A percentile compares a stretch with the other conserved stretches of the same genome.
phyloP scores from a whole-genome alignment of 805 yeast genomes.

The Yamadazyma phyllophila region DNA sequence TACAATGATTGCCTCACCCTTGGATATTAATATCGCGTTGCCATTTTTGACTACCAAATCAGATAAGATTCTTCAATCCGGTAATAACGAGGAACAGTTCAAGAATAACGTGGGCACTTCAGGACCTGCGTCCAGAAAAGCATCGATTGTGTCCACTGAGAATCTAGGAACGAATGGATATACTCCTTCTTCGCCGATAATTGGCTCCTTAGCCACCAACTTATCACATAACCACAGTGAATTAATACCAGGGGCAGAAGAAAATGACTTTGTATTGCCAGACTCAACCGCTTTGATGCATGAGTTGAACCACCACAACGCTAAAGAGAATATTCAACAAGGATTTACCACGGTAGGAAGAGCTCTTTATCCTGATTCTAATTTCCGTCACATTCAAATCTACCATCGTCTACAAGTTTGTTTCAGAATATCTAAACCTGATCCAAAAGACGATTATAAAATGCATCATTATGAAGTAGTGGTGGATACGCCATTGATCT shows the following conservation, averaged over 20 bases:
- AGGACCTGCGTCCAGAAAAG: slow-evolving; percentile 24
- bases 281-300: slow-evolving; percentile 28
- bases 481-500: slow-evolving; percentile 70
- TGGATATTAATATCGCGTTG: slow-evolving; percentile 42
- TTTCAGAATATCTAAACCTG: slow-evolving; percentile 64
- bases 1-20: slow-evolving; percentile 39
- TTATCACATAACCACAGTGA: slow-evolving; percentile 26
- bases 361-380: slow-evolving; percentile 61
- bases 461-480: slow-evolving; percentile 78
- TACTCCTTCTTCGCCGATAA: slow-evolving; percentile 31
- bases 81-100: slow-evolving; percentile 16
- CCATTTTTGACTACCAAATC: slow-evolving; percentile 40
- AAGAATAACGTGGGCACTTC: slow-evolving; percentile 9
- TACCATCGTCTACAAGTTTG: slow-evolving; percentile 70
- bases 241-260: slow-evolving; percentile 9
- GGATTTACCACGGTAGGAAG: slow-evolving; percentile 35
- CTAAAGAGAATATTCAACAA: slow-evolving; percentile 27
- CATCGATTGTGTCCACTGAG: slow-evolving; percentile 22
- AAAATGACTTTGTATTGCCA: slow-evolving; percentile 26
- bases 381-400: slow-evolving; percentile 60
- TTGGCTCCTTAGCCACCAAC: slow-evolving; percentile 41
- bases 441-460: slow-evolving; percentile 42
- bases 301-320: slow-evolving; percentile 21
- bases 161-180: neutral
- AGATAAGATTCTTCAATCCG: slow-evolving; percentile 30